Base-by-base conservation (phyloP, 2,329 filamentous ascomycete species). In the Cyclaneusma minus region DNA sequence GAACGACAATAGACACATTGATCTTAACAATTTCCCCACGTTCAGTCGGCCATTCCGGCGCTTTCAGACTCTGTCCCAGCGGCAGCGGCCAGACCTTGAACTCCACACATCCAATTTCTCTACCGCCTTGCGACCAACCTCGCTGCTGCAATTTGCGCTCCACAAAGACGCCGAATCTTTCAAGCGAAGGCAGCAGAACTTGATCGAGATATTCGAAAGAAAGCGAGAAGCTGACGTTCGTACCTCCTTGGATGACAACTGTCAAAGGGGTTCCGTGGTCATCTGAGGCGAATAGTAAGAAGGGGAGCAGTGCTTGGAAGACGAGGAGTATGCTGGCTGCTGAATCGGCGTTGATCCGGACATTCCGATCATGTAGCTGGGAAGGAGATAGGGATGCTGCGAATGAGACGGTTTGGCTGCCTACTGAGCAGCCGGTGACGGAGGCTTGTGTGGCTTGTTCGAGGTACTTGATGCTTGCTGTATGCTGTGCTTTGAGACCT, bases 191-290 rank as follows among this genome's bases (percentile, higher is more conserved):
- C 16, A 72, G 46, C 1, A 75, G 51, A 1, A 74, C 61, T 38
- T 73, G 68, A 38, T 70, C 64, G 3, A 73, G 47, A 38, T 74
- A 76, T 38, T 76, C 68, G 31, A 56, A 71, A n/a, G 60, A 67
- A 2, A 58, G 52, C 1, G 67, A 68, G 39, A 58, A 68, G 7
- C 54, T 50, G 3, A 66, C 60, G 35, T 75, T 73, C 2, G 68
- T 73, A 10, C 69, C 68, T 4, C 68, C 68, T 2, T 57, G 53
- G 5, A 75, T 58, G 11, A 56, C 52, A 4, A 73, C 36, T 16
- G 54, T 52, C 13, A 71, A 48, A 2, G 58, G 54, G 14, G 58
- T 50, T 5, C 38, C 44, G n/a, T 33, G 41, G 5, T 51, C 48
- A 32, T 55, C 54, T n/a, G 55, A 51, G 0, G 64, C 58, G 30